Evolutionary conservation across 2,329 filamentous ascomycete species (phyloP), one percentile per base, ranked within the genome.

Genomic region (Clonostachys rosea): DNA sequence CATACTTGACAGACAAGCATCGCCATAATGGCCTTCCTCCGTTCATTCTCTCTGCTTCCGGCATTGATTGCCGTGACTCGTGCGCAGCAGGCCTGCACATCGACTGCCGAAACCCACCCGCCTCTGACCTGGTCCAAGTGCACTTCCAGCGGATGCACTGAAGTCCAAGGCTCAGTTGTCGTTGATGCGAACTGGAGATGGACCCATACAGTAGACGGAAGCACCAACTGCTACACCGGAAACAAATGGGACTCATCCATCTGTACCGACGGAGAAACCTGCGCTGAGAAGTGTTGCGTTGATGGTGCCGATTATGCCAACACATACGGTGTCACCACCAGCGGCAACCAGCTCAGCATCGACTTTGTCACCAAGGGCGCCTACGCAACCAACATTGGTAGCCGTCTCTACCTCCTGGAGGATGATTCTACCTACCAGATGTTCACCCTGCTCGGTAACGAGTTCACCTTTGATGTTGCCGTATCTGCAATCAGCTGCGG

Each of bases 391-490:
- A 71, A 68, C 51, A 54, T 66, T 33, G 66, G 66, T n/a, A 67
- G 78, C 12, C 73, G 83, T 49, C 61, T 83, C 41, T 86, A 83
- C 59, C 68, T 86, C 47, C 73, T 86, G 66, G 71, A 73, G 51
- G 67, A 71, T 45, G 71, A 75, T 37, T 67, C 66, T 49, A 74
- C 71, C 49, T 86, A 86, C 59, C 65, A 83, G 64, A 73, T 76
- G 56, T 79, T 86, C 64, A 72, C 79, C 47, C 68, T 85, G 45
- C 67, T 78, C 49, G 77, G 78, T 64, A 71, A 80, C 56, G 83
- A 87, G 61, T 78, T 87, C 57, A 78, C 78, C 34, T 85, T 86
- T 48, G 81, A 85, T 47, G 81, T 86, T 14, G 83, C 86, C 57
- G 72, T 84, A 33, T 84, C 80, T 24, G 74, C 74, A 47, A 69